Conservation (phyloP, 208 protist species). For the Leishmania tropica region DNA sequence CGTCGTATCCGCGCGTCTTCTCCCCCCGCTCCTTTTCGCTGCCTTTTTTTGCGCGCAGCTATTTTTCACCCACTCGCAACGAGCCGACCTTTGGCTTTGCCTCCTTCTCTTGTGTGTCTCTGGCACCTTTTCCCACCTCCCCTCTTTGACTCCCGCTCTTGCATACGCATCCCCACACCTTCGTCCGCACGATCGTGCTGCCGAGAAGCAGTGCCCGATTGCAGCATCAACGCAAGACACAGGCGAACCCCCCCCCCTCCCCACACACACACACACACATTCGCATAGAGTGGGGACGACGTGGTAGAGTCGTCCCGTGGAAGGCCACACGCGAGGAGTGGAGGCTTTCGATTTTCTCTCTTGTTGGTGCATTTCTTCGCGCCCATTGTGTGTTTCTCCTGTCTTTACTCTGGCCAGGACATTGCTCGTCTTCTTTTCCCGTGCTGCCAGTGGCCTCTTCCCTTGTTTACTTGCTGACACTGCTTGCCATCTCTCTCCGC, state of each 20-base stretch:
- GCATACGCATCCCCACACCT: background rate
- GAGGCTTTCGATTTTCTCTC: background rate
- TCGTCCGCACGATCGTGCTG: background rate
- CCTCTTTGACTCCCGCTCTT: background rate
- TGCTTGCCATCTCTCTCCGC: background rate
- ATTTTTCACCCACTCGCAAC: background rate
- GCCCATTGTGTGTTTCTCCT: background rate
- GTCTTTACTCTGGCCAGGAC: background rate
- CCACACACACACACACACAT: too few species aligned
- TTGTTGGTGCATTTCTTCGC: background rate
- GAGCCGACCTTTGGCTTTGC: background rate
- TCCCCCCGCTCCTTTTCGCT: background rate
- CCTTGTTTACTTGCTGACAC: background rate
- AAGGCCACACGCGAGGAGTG: too few species aligned
- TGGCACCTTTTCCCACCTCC: background rate
- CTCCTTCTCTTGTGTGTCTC: background rate
- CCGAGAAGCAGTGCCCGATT: background rate
- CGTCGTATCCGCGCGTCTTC: background rate
- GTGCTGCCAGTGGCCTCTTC: background rate
- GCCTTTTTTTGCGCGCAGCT: background rate
- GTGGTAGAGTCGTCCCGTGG: background rate
- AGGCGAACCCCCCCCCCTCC: background rate
- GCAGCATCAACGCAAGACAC: background rate
- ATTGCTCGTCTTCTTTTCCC: background rate
- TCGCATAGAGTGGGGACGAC: background rate